Conservation (phyloP, 345 rosid species). For the Nephelium lappaceum region DNA sequence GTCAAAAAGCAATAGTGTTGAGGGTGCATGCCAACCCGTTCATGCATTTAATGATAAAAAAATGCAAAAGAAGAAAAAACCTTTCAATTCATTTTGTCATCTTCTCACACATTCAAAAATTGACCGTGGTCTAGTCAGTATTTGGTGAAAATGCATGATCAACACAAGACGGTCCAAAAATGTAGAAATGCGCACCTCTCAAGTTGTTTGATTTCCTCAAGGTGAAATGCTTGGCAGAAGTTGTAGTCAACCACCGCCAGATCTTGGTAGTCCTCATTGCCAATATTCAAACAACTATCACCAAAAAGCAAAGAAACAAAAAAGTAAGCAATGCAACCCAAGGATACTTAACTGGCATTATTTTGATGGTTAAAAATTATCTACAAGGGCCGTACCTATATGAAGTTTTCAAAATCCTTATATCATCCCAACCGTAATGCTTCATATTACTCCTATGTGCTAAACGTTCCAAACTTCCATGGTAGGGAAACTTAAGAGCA, state of each 20-base stretch:
- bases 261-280: slow-evolving; percentile 53
- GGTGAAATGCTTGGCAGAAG: slow-evolving; percentile 59
- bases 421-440: slow-evolving; percentile 40
- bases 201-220: slow-evolving; percentile 62
- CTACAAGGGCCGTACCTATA: slow-evolving; percentile 44
- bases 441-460: slow-evolving; percentile 61
- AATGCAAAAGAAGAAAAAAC: background rate
- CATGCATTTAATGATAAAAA: background rate
- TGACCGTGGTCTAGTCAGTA: slow-evolving; percentile 7
- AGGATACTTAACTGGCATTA: background rate
- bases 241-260: slow-evolving; percentile 78
- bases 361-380: background rate
- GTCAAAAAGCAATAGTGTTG: background rate
- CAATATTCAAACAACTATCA: slow-evolving; percentile 47
- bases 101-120: background rate
- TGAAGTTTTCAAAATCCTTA: slow-evolving; percentile 59
- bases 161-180: background rate
- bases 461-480: slow-evolving; percentile 59
- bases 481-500: slow-evolving; percentile 55
- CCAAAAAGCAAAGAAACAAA: slow-evolving; percentile 9
- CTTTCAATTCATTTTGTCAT: background rate
- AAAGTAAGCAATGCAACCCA: background rate
- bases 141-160: slow-evolving; percentile 4
- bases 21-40: background rate
- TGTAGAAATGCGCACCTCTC: slow-evolving; percentile 48